phyloP scores from a whole-genome alignment of 495 filamentous ascomycete genomes.

The Bacidia gigantensis region DNA sequence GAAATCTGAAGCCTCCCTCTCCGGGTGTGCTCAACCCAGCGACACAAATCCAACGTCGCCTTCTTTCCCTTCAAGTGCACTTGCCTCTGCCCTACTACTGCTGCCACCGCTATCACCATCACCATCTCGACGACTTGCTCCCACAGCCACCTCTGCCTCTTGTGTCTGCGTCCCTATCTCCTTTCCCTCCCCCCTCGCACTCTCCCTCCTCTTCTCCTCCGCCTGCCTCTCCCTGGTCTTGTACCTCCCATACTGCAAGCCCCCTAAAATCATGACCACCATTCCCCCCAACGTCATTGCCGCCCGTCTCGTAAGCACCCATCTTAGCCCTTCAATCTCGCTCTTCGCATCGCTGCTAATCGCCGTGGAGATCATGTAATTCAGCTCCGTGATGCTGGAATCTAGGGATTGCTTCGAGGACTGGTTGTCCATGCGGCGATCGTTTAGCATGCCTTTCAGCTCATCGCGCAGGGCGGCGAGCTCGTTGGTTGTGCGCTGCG shows the following conservation, averaged over 20 bases:
- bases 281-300: conserved; percentile 56
- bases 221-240: conserved; percentile 12
- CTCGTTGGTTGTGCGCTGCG: conserved; percentile 70
- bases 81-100: not conserved
- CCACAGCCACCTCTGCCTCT: too few relatives aligned
- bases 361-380: conserved; percentile 81
- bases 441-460: conserved; percentile 89
- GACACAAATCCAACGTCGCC: conserved; percentile 15
- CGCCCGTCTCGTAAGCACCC: conserved; percentile 78
- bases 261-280: conserved; percentile 19
- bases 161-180: conserved; percentile 9
- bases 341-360: conserved; percentile 77
- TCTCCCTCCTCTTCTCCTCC: conserved; percentile 3
- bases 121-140: too few relatives aligned
- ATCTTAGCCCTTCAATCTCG: conserved; percentile 80
- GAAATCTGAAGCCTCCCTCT: too few relatives aligned
- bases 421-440: conserved; percentile 81
- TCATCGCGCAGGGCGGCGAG: conserved; percentile 70
- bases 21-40: conserved; percentile 11
- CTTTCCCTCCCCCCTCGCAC: conserved; percentile 10
- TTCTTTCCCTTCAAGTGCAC: conserved; percentile 2
- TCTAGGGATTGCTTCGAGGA: conserved; percentile 76
- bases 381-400: conserved; percentile 73
- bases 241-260: conserved; percentile 18
- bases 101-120: not conserved